phyloP scores from a whole-genome alignment of 176 grass and related monocot species.

The Eremochloa ophiuroides region DNA sequence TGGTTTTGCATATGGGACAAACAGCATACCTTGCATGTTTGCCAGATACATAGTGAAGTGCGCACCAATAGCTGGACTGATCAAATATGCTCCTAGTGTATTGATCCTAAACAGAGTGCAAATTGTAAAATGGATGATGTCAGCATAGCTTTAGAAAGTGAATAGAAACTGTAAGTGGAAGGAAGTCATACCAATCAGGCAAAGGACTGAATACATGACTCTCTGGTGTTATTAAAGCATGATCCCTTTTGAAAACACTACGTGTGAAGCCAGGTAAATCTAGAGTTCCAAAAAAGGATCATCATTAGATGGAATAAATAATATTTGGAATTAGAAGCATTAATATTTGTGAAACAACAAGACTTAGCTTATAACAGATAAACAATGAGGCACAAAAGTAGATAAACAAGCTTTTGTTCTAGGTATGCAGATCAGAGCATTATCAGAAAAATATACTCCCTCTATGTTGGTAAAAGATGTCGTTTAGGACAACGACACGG shows the following conservation, averaged over 20 bases:
- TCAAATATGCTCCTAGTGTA: slow-evolving; percentile 81
- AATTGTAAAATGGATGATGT: background rate
- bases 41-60: slow-evolving; percentile 92
- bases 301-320: slow-evolving; percentile 17
- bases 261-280: slow-evolving; percentile 99
- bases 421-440: background rate
- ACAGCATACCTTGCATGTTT: slow-evolving; percentile 83
- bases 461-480: too few species aligned
- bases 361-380: background rate
- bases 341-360: background rate
- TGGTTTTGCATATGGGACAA: background rate
- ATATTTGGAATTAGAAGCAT: background rate
- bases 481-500: too few species aligned
- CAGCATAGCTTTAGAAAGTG: slow-evolving; percentile 18
- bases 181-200: slow-evolving; percentile 62
- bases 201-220: slow-evolving; percentile 93
- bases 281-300: slow-evolving; percentile 32
- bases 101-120: slow-evolving; percentile 54
- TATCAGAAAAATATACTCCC: background rate
- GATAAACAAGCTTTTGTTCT: background rate
- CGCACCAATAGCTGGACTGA: slow-evolving; percentile 73
- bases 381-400: background rate
- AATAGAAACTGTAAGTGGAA: background rate
- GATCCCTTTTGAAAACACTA: slow-evolving; percentile 75
- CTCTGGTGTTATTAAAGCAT: slow-evolving; percentile 93